A percentile compares a stretch with the other conserved stretches of the same genome.
Conservation (phyloP, 305 asterid species). For the Withania somnifera region DNA sequence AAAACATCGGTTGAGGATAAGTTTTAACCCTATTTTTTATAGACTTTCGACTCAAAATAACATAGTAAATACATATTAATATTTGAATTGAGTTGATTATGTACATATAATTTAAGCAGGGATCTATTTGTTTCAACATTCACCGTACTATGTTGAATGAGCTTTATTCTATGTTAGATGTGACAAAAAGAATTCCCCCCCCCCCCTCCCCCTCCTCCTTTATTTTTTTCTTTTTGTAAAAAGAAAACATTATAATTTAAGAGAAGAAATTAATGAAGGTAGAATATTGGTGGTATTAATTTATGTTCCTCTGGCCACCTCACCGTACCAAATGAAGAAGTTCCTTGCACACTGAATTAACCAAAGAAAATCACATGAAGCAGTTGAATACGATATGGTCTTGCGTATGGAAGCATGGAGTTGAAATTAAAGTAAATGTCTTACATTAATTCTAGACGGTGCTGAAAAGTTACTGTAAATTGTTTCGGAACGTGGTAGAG, state of each 20-base stretch:
- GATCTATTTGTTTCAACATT: too few relatives aligned
- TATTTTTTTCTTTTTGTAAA: too few relatives aligned
- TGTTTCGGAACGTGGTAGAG: neutral
- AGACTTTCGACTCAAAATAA: neutral
- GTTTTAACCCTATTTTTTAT: too few relatives aligned
- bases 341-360: neutral
- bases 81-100: neutral
- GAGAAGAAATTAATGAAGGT: neutral
- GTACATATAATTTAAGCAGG: too few relatives aligned
- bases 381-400: neutral
- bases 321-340: neutral
- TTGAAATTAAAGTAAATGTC: neutral
- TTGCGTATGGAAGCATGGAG: neutral
- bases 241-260: too few relatives aligned
- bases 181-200: too few relatives aligned
- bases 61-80: neutral
- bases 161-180: too few relatives aligned
- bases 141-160: too few relatives aligned
- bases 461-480: neutral
- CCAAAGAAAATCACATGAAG: neutral
- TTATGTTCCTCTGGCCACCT: neutral
- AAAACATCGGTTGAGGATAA: too few relatives aligned
- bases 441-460: neutral
- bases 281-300: neutral
- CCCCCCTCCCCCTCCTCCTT: too few relatives aligned